Evolutionary conservation across 768 basidiomycete species (phyloP), one percentile per base, ranked within the genome.

Genomic region (Suillus hirtellus): DNA sequence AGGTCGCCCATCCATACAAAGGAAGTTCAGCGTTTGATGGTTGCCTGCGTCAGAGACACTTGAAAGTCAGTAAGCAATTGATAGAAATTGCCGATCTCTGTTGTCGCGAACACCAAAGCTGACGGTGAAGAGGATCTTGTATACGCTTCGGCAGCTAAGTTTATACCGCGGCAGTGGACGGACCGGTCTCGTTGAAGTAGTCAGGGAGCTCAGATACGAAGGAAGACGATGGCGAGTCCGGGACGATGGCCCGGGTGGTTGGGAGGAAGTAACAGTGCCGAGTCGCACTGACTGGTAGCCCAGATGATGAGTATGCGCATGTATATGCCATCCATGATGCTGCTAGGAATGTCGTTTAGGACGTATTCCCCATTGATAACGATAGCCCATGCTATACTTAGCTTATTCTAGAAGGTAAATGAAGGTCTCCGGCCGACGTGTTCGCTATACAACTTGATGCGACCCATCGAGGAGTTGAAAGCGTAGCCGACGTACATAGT

Each of bases 251-350:
- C 31, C 31, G 5, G 31, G 61, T 69, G 14, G 49, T 60, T 3
- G 65, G 67, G 40, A 71, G 61, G 61, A 72, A 71, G 59, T 66
- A 63, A 14, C 69, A 71, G 6, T 0, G 11, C 2, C 70, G 31
- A 31, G 31, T 31, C 31, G 0, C 31, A 6, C 31, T 70, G 52
- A 70, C n/a, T 1, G 89, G 92, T 31, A 31, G 31, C 31, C 31
- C 31, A 31, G 31, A 31, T 7, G 31, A 31, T 31, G 31, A 31
- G 31, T 6, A 31, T 31, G 31, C 31, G 5, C 31, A 6, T 60
- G 38, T 67, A 72, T 2, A 59, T 35, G 5, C 67, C 64, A 1
- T 65, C 63, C 43, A 35, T 60, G 53, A 71, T 66, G 53, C 67
- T 69, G 17, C 50, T 24, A 10, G 40, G 40, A 17, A 67, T 66